phyloP scores from a whole-genome alignment of 345 rosid species.

The Melaleuca quinquenervia region DNA sequence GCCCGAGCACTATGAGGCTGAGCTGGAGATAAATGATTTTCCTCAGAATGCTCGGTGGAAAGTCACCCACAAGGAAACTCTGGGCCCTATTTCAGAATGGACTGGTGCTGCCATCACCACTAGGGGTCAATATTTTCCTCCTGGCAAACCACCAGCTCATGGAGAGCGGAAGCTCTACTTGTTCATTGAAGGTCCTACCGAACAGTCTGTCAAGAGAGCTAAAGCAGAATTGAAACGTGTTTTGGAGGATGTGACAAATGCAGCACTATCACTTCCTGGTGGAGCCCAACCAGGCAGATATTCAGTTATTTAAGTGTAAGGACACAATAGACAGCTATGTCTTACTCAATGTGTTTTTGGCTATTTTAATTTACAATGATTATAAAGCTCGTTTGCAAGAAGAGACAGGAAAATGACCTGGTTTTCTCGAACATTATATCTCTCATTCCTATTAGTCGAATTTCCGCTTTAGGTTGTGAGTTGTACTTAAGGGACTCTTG shows the following conservation, averaged over 20 bases:
- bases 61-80: slow-evolving; percentile 95
- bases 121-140: slow-evolving; percentile 71
- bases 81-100: slow-evolving; percentile 97
- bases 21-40: slow-evolving; percentile 87
- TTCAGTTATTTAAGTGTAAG: slow-evolving; percentile 75
- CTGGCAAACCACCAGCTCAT: slow-evolving; percentile 53
- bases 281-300: slow-evolving; percentile 88
- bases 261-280: slow-evolving; percentile 78
- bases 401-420: not conserved
- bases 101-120: slow-evolving; percentile 96
- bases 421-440: not conserved
- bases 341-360: not conserved
- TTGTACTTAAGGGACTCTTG: not conserved
- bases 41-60: slow-evolving; percentile 99
- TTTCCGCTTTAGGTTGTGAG: not conserved
- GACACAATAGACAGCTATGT: not conserved
- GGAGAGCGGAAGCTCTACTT: slow-evolving; percentile 90
- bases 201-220: slow-evolving; percentile 83
- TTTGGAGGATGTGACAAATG: slow-evolving; percentile 82
- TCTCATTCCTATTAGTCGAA: not conserved
- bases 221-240: slow-evolving; percentile 79
- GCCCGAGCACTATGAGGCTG: slow-evolving; percentile 98
- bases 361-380: not conserved
- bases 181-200: slow-evolving; percentile 88
- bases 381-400: not conserved